phyloP scores from a whole-genome alignment of 2,329 filamentous ascomycete genomes.

The Beauveria asiatica region DNA sequence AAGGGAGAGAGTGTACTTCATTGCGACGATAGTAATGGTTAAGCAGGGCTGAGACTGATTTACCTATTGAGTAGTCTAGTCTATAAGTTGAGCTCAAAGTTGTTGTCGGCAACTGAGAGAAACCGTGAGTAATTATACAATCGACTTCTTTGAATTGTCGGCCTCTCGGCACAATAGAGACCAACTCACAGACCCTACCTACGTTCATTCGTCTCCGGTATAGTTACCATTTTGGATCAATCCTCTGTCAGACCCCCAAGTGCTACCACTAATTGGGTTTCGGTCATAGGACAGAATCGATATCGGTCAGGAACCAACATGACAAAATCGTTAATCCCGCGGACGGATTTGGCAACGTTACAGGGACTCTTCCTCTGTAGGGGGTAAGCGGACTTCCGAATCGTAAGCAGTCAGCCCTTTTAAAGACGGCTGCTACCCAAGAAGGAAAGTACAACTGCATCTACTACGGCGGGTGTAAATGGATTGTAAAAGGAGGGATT shows the following conservation, averaged over 20 bases:
- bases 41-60: background rate
- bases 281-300: background rate
- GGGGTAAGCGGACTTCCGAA: background rate
- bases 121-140: background rate
- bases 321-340: background rate
- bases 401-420: background rate
- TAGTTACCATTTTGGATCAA: background rate
- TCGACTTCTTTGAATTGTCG: background rate
- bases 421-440: background rate
- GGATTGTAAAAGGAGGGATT: too few relatives aligned
- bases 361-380: background rate
- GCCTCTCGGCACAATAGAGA: background rate
- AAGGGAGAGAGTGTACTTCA: background rate
- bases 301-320: background rate
- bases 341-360: slow-evolving; percentile 1
- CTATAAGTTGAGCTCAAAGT: background rate
- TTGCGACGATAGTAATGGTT: background rate
- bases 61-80: background rate
- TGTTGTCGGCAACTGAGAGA: background rate
- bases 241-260: background rate
- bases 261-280: background rate
- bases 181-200: background rate
- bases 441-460: background rate
- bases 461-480: background rate
- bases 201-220: background rate